Evolutionary conservation across 2,329 filamentous ascomycete genomes (phyloP), one percentile per base, ranked within the genome.

Genomic region (Zalaria obscura): DNA sequence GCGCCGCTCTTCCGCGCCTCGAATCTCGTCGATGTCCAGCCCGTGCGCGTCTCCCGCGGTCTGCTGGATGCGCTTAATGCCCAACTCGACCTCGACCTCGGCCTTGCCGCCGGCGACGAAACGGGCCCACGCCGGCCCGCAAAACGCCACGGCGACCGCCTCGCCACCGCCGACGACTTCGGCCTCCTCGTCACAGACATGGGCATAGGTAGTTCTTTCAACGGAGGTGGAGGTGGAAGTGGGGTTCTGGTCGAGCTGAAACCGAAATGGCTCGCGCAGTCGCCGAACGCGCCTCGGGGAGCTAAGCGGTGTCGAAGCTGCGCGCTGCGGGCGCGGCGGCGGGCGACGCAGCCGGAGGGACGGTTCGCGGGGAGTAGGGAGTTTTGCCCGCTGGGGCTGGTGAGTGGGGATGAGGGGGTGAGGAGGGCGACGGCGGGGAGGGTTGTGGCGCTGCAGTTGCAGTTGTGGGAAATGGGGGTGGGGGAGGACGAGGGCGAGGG

Each of bases 221-320:
- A 18, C 18, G 18, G 18, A 18, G 18, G 18, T 18, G 18, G 18
- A 18, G 18, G 18, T 18, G 18, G 18, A 18, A 18, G 47, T 29
- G 52, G 59, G n/a, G 41, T 49, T 1, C 42, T 55, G 7, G 38
- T 60, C 6, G 63, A 70, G 45, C 52, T 68, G 42, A 70, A 70
- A 45, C 65, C 66, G 0, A 70, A 70, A 42, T 70, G 67, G 67
- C 55, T 70, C 2, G 43, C 51, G 5, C 66, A 68, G 41, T 68
- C 66, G 4, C 65, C 64, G 2, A 61, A 60, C 40, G 66, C 67
- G 4, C 65, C 65, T 1, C 6, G 37, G 3, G 42, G 52, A 26
- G 56, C 66, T 1, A 55, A 52, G 11, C 57, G 65, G 9, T 70
- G 67, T 45, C 59, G 67, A 4, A 69, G 64, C 2, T 70, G 67